Percentiles rank a stretch among this genome's conserved stretches.
Conservation (phyloP, 1,139 yeast species). For the Zygosaccharomyces sapae region DNA sequence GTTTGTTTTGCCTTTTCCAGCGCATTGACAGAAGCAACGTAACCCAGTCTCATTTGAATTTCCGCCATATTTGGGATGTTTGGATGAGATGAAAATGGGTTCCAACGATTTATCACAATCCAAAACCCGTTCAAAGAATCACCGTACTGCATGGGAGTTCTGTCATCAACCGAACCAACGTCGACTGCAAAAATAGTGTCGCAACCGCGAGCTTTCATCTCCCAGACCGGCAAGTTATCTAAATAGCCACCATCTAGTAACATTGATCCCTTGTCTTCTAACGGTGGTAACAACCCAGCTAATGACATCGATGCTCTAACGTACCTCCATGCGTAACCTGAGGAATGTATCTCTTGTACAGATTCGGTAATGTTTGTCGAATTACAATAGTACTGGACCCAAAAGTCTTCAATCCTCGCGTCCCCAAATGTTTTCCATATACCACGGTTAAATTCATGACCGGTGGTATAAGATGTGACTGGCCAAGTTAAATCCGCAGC, state of each 20-base stretch:
- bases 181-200: slow-evolving; percentile 90
- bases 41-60: slow-evolving; percentile 87
- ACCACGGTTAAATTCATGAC: slow-evolving; percentile 94
- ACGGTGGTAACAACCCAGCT: slow-evolving; percentile 90
- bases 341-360: slow-evolving; percentile 87
- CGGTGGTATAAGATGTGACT: slow-evolving; percentile 89
- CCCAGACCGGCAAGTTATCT: slow-evolving; percentile 87
- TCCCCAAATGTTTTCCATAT: slow-evolving; percentile 95
- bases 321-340: slow-evolving; percentile 94
- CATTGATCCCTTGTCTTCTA: slow-evolving; percentile 88
- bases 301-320: slow-evolving; percentile 95
- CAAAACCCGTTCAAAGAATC: slow-evolving; percentile 90
- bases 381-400: slow-evolving; percentile 85
- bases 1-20: slow-evolving; percentile 79
- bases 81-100: slow-evolving; percentile 83
- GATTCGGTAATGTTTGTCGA: slow-evolving; percentile 97
- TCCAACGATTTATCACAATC: slow-evolving; percentile 85
- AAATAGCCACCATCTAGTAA: slow-evolving; percentile 92
- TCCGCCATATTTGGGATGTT: slow-evolving; percentile 93
- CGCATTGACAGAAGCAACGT: slow-evolving; percentile 93
- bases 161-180: slow-evolving; percentile 91
- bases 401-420: slow-evolving; percentile 88
- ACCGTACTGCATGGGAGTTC: slow-evolving; percentile 87
- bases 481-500: slow-evolving; percentile 85
- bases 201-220: slow-evolving; percentile 87